Evolutionary conservation across 768 basidiomycete genomes (phyloP).

Genomic region (Trametes elegans): DNA sequence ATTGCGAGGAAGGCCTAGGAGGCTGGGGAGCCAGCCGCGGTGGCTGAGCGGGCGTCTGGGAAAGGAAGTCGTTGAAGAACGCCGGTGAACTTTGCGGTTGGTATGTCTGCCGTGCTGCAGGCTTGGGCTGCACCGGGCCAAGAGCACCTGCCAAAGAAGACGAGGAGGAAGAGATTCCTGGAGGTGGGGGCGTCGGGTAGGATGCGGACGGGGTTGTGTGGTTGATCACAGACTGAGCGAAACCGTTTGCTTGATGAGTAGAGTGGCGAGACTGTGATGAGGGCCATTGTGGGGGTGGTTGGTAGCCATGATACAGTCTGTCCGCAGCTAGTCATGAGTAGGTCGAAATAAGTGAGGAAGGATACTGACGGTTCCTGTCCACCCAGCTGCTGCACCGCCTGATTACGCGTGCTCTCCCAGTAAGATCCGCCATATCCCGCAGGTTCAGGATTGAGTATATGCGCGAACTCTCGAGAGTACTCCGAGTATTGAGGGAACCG

Average conservation of each 20-base stretch:
- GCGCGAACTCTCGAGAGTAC: slow-evolving; percentile 60
- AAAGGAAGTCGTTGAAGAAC: slow-evolving; percentile 69
- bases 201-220: slow-evolving; percentile 55
- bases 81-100: slow-evolving; percentile 55
- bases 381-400: slow-evolving; percentile 58
- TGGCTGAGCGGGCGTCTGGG: slow-evolving; percentile 49
- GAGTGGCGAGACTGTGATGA: slow-evolving; percentile 42
- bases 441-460: slow-evolving; percentile 49
- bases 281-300: slow-evolving; percentile 39
- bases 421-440: slow-evolving; percentile 50
- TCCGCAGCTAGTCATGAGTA: neutral
- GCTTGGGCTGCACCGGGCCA: slow-evolving; percentile 41
- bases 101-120: slow-evolving; percentile 36
- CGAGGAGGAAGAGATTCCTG: slow-evolving; percentile 59
- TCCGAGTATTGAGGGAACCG: slow-evolving; percentile 60
- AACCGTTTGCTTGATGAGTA: slow-evolving; percentile 51
- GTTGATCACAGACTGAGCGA: slow-evolving; percentile 67
- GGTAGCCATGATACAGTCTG: slow-evolving; percentile 30
- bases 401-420: slow-evolving; percentile 63
- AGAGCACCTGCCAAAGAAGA: slow-evolving; percentile 78
- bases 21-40: slow-evolving; percentile 21
- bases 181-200: slow-evolving; percentile 71
- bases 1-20: neutral
- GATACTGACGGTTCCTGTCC: slow-evolving; percentile 37
- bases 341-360: neutral